Percentiles rank a stretch among this genome's conserved stretches.
These are phyloP conservation scores for Cordia subcordata DNA, from an alignment of 257 asterid species.

Conservation along the genomic window DNA sequence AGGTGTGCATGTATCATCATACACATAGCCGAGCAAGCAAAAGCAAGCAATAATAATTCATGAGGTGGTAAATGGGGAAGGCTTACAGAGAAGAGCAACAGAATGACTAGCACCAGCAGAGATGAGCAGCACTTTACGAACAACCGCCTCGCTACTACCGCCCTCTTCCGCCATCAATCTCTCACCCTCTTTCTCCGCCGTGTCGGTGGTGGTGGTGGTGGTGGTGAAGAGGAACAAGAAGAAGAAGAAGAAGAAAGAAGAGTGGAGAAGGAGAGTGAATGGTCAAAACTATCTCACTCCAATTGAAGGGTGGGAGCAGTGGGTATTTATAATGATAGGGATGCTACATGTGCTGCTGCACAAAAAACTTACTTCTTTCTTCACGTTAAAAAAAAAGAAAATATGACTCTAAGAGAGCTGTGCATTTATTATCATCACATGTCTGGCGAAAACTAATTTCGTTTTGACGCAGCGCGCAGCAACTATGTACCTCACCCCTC, in stretches of 20 bases:
- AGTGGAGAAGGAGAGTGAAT: too few species aligned
- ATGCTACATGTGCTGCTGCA: not conserved
- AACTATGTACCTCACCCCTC: too few species aligned
- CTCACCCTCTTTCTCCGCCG: conserved; percentile 40
- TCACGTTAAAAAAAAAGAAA: too few species aligned
- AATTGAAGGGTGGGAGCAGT: not conserved
- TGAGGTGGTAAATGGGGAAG: not conserved
- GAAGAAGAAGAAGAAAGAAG: not conserved
- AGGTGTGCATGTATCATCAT: too few species aligned
- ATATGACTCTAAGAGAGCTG: too few species aligned
- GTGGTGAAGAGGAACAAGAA: not conserved
- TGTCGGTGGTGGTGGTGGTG: too few species aligned
- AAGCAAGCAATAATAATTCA: not conserved
- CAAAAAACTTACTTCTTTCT: too few species aligned
- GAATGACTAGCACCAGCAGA: conserved; percentile 92
- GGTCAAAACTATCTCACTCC: not conserved
- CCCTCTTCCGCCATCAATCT: too few species aligned
- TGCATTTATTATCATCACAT: too few species aligned
- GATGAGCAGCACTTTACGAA: conserved; percentile 54
- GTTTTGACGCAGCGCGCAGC: too few species aligned
- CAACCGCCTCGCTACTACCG: conserved; percentile 25
- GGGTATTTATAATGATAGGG: not conserved
- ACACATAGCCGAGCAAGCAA: not conserved
- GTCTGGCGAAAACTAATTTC: too few species aligned
- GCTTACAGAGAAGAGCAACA: conserved; percentile 78